These are phyloP conservation scores for Alternaria gansuensis DNA, from an alignment of 2,329 filamentous ascomycete genomes.

Conservation along the genomic window DNA sequence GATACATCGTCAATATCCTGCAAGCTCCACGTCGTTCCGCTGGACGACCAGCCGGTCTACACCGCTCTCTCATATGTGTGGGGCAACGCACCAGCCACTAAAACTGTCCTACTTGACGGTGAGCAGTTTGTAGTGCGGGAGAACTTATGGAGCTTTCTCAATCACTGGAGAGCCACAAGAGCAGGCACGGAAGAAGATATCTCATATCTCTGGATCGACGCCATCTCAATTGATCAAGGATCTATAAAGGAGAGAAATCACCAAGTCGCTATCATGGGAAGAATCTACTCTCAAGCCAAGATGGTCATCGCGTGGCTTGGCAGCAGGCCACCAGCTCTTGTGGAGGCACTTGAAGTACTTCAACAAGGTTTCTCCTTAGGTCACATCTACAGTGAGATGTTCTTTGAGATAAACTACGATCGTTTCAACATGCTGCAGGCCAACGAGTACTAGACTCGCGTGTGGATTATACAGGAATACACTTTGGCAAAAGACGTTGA, in stretches of 20 bases:
- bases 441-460: background rate
- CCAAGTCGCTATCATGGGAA: constrained; percentile 13
- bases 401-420: too few species aligned
- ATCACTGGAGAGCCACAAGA: background rate
- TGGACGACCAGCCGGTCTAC: background rate
- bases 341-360: too few species aligned
- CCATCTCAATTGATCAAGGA: constrained; percentile 7
- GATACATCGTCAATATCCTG: background rate
- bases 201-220: constrained; percentile 7
- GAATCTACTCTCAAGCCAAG: background rate
- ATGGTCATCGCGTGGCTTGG: constrained; percentile 2
- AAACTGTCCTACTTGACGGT: background rate
- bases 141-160: background rate
- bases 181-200: accelerated
- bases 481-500: background rate
- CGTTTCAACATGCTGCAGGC: background rate
- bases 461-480: background rate
- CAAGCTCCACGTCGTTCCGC: background rate
- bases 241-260: constrained; percentile 4
- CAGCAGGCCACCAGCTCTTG: too few species aligned
- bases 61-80: constrained; percentile 1
- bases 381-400: too few species aligned
- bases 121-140: background rate
- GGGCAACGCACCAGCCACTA: background rate
- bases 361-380: too few species aligned